Conservation (phyloP, 305 asterid species). For the Fraxinus dipetala region DNA sequence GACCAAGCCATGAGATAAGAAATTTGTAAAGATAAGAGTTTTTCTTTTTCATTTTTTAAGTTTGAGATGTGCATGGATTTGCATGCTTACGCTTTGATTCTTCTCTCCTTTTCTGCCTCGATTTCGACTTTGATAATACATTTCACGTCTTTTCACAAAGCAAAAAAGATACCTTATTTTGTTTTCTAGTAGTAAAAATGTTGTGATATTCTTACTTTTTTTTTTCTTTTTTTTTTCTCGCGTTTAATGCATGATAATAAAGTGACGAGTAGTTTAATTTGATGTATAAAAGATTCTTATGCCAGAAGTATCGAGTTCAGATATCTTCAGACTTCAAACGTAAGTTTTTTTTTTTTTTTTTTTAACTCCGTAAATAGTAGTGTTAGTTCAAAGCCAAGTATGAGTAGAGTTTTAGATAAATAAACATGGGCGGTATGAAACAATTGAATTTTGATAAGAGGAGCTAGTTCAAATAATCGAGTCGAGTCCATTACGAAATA, state of each 20-base stretch:
- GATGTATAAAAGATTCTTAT: neutral
- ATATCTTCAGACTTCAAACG: no score
- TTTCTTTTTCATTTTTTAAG: neutral
- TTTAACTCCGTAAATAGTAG: neutral
- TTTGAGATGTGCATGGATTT: slow-evolving; percentile 1
- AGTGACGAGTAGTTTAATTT: no score
- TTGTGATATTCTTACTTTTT: neutral
- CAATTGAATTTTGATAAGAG: neutral
- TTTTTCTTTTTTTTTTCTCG: no score
- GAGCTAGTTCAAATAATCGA: neutral
- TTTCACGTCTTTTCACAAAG: slow-evolving; percentile 5
- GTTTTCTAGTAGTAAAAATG: neutral
- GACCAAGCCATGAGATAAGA: neutral
- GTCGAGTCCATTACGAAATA: no score
- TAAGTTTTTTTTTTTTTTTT: neutral
- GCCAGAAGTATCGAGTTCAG: neutral
- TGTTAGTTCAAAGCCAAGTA: neutral
- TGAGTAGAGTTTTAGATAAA: neutral
- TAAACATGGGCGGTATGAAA: neutral
- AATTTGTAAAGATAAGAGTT: neutral
- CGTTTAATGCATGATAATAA: neutral
- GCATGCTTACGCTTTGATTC: neutral
- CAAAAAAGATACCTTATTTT: no score
- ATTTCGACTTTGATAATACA: neutral
- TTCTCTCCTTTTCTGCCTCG: slow-evolving; percentile 4